Evolutionary conservation across 306 rosid genomes (phyloP).

Genomic region (Luffa acutangula): DNA sequence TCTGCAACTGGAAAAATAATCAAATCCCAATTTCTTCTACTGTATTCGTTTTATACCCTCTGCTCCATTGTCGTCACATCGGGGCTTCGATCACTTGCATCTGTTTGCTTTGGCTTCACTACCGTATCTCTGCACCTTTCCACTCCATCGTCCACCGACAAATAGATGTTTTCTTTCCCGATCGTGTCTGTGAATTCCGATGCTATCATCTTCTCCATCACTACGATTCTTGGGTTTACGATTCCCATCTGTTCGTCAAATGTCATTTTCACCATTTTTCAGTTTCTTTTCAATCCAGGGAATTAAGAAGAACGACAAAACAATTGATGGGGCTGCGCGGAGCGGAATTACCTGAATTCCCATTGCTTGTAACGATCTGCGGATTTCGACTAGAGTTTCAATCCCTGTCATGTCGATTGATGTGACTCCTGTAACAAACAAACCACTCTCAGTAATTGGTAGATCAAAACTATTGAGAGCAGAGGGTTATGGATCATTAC

Average conservation of each 20-base stretch:
- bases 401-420: conserved; percentile 66
- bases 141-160: conserved; percentile 62
- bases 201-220: conserved; percentile 62
- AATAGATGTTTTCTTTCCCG: conserved; percentile 47
- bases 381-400: conserved; percentile 42
- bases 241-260: conserved; percentile 28
- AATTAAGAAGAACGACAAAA: neutral
- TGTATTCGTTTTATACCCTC: neutral
- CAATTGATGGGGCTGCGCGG: neutral
- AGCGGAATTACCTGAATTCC: conserved; percentile 36
- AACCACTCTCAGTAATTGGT: neutral
- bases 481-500: conserved; percentile 12
- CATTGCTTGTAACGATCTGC: conserved; percentile 25
- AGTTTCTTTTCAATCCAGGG: neutral
- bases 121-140: conserved; percentile 31
- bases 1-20: neutral
- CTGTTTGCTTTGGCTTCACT: neutral
- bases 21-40: neutral
- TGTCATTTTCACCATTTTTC: neutral
- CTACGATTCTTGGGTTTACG: conserved; percentile 66
- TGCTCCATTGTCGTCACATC: neutral
- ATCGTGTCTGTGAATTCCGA: conserved; percentile 43
- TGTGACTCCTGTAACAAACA: conserved; percentile 45
- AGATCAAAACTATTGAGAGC: neutral
- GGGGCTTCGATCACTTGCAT: neutral